Percentiles rank a stretch among this genome's conserved stretches.
Evolutionary conservation across 2,329 filamentous ascomycete genomes (phyloP).

Genomic region (Aspergillus vadensis): DNA sequence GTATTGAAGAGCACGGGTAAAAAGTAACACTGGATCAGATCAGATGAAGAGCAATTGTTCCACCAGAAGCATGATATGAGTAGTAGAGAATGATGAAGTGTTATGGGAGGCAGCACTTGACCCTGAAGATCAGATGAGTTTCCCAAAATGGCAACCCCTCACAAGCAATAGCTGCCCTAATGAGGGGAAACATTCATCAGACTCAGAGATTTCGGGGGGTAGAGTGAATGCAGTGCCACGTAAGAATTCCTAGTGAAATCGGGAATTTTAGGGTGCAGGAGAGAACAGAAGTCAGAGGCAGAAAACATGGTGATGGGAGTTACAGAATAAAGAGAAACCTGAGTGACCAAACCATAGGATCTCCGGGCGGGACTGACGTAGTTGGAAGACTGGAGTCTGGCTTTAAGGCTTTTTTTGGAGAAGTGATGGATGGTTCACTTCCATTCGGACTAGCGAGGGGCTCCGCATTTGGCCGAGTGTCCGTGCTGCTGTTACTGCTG

Average conservation of each 20-base stretch:
- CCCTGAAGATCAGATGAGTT: not conserved
- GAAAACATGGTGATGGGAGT: too few relatives aligned
- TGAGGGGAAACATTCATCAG: not conserved
- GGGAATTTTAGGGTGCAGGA: too few relatives aligned
- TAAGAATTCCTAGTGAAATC: not conserved
- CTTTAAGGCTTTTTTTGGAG: too few relatives aligned
- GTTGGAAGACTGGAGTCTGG: too few relatives aligned
- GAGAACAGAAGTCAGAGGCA: too few relatives aligned
- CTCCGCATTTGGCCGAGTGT: constrained; percentile 27
- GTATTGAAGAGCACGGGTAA: not conserved
- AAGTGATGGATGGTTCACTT: not conserved
- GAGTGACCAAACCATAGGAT: too few relatives aligned
- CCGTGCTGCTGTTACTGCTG: constrained; percentile 15
- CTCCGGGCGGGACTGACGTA: too few relatives aligned
- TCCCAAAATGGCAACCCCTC: not conserved
- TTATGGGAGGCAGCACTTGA: not conserved
- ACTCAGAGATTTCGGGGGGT: not conserved
- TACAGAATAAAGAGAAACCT: too few relatives aligned
- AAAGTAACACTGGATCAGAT: not conserved
- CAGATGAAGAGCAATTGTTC: not conserved
- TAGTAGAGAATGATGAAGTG: not conserved
- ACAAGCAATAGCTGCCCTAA: not conserved
- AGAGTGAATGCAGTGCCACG: not conserved
- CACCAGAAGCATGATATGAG: not conserved
- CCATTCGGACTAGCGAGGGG: constrained; percentile 21